A percentile compares a stretch with the other conserved stretches of the same genome.
Conservation (phyloP, 495 filamentous ascomycete species). For the Aspergillus biplanus region DNA sequence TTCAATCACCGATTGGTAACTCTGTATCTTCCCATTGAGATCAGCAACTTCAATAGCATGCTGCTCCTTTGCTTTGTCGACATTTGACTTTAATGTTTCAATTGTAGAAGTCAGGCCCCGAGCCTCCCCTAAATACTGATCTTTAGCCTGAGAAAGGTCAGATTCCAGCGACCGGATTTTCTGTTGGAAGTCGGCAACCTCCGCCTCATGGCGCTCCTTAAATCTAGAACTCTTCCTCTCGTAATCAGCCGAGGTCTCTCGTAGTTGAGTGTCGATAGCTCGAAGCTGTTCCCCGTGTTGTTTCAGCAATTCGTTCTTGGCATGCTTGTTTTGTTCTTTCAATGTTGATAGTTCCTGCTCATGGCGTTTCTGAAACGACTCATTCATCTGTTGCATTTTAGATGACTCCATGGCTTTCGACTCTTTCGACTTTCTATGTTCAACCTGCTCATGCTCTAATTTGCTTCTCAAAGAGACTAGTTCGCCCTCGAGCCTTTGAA, state of each 20-base stretch:
- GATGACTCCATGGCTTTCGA: slow-evolving; percentile 64
- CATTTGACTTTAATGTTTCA: slow-evolving; percentile 55
- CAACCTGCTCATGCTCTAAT: slow-evolving; percentile 76
- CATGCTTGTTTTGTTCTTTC: slow-evolving; percentile 49
- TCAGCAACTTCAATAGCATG: slow-evolving; percentile 62
- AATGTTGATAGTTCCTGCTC: slow-evolving; percentile 58
- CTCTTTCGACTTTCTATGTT: slow-evolving; percentile 75
- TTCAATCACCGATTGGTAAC: slow-evolving; percentile 57
- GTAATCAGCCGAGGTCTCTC: slow-evolving; percentile 53
- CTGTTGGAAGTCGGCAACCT: slow-evolving; percentile 64
- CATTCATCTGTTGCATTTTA: slow-evolving; percentile 68
- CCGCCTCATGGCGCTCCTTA: slow-evolving; percentile 59
- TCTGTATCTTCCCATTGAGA: slow-evolving; percentile 57
- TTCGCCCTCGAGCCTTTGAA: slow-evolving; percentile 70
- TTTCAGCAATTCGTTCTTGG: slow-evolving; percentile 49
- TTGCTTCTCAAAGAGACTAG: slow-evolving; percentile 67
- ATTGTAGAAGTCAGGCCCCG: slow-evolving; percentile 60
- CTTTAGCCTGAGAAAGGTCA: slow-evolving; percentile 59
- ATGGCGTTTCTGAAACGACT: slow-evolving; percentile 71
- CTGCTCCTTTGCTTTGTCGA: slow-evolving; percentile 54
- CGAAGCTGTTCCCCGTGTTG: slow-evolving; percentile 54
- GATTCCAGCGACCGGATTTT: slow-evolving; percentile 61
- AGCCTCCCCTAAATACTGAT: slow-evolving; percentile 58
- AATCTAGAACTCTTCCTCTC: slow-evolving; percentile 50
- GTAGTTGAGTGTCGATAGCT: slow-evolving; percentile 51